Conservation (phyloP, 2,329 filamentous ascomycete genomes). For the Fusarium camptoceras region DNA sequence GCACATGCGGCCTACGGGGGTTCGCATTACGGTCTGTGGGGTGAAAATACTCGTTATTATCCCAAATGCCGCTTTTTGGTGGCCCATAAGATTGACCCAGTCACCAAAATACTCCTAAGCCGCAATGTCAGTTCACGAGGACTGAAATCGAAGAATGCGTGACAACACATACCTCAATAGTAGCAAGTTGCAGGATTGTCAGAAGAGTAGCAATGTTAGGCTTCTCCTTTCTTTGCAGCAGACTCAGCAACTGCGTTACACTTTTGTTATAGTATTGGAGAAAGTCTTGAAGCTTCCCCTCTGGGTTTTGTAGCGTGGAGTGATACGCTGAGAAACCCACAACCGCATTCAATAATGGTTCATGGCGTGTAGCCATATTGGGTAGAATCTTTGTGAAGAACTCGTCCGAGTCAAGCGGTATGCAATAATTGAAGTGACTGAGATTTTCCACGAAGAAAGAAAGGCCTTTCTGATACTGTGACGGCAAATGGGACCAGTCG, state of each 20-base stretch:
- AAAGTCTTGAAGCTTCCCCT: slow-evolving; percentile 83
- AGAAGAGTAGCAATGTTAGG: slow-evolving; percentile 80
- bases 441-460: slow-evolving; percentile 82
- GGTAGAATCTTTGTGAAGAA: slow-evolving; percentile 81
- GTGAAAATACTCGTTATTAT: slow-evolving; percentile 83
- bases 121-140: slow-evolving; percentile 17
- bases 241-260: slow-evolving; percentile 78
- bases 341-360: slow-evolving; percentile 86
- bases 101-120: slow-evolving; percentile 90
- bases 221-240: slow-evolving; percentile 76
- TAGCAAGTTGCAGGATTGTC: slow-evolving; percentile 91
- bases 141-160: slow-evolving; percentile 16
- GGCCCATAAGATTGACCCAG: slow-evolving; percentile 92
- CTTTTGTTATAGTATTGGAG: slow-evolving; percentile 91
- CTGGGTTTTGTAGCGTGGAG: slow-evolving; percentile 75
- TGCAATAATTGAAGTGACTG: slow-evolving; percentile 83
- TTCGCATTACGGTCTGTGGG: slow-evolving; percentile 78
- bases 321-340: slow-evolving; percentile 93
- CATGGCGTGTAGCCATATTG: slow-evolving; percentile 76
- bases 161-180: slow-evolving; percentile 78
- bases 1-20: slow-evolving; percentile 76
- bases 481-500: slow-evolving; percentile 70
- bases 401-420: slow-evolving; percentile 75
- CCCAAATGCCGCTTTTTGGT: slow-evolving; percentile 88
- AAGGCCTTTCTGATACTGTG: slow-evolving; percentile 82